Conservation (phyloP, 805 yeast genomes). For the Sugiyamaella marilandica region DNA sequence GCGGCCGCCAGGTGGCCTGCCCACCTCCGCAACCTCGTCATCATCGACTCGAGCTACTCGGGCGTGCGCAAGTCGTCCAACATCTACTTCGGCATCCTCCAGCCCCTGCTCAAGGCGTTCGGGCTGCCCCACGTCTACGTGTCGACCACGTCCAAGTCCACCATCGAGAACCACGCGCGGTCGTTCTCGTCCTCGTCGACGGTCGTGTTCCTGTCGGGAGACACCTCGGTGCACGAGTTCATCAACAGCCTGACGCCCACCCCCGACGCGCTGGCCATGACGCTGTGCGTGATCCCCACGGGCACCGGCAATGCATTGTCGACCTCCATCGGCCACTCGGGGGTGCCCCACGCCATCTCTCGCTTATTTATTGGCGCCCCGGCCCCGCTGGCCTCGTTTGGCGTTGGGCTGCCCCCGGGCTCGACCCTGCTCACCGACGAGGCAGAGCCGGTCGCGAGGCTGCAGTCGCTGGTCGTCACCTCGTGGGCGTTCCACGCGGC, state of each 20-base stretch:
- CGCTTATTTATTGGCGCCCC: constrained; percentile 26
- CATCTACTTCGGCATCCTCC: constrained; percentile 28
- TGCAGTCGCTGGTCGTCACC: constrained; percentile 48
- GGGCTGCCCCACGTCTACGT: constrained; percentile 33
- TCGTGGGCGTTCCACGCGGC: constrained; percentile 89
- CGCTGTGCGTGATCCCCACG: constrained; percentile 48
- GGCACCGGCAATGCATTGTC: constrained; percentile 88
- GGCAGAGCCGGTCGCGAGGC: constrained; percentile 34
- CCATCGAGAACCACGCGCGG: constrained; percentile 31
- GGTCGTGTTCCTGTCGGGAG: constrained; percentile 72
- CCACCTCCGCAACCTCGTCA: constrained; percentile 28
- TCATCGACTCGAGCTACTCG: constrained; percentile 32
- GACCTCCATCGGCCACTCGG: constrained; percentile 45
- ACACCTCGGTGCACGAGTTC: constrained; percentile 77
- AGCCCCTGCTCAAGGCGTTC: constrained; percentile 33
- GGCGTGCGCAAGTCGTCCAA: constrained; percentile 26
- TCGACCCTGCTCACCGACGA: constrained; percentile 18
- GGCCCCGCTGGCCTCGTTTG: constrained; percentile 43
- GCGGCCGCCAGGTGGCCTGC: constrained; percentile 17
- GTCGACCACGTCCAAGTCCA: constrained; percentile 29
- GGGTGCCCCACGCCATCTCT: constrained; percentile 28
- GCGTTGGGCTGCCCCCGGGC: constrained; percentile 40
- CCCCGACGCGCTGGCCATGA: constrained; percentile 19
- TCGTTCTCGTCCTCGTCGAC: constrained; percentile 34
- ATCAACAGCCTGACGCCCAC: constrained; percentile 44